phyloP scores from a whole-genome alignment of 495 filamentous ascomycete species.

The Hypoxylon fragiforme region DNA sequence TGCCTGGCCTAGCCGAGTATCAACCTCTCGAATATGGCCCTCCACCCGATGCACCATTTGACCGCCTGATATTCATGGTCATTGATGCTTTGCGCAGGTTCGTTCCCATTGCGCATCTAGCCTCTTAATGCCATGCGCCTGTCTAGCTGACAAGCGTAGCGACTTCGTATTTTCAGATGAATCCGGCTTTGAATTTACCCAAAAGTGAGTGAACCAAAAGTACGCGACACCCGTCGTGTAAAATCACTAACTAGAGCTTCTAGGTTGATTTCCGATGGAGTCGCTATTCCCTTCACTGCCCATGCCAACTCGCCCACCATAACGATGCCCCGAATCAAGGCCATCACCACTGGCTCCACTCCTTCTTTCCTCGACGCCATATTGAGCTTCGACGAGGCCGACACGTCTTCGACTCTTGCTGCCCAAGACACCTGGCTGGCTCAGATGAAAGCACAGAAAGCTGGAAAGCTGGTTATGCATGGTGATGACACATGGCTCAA shows the following conservation, averaged over 20 bases:
- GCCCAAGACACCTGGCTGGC: conserved; percentile 94
- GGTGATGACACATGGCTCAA: conserved; percentile 99
- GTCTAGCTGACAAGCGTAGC: conserved; percentile 49
- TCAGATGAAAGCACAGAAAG: conserved; percentile 75
- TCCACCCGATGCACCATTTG: conserved; percentile 68
- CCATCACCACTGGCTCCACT: conserved; percentile 94
- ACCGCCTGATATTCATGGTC: conserved; percentile 95
- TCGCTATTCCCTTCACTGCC: conserved; percentile 89
- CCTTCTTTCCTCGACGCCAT: conserved; percentile 97
- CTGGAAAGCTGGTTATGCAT: conserved; percentile 85
- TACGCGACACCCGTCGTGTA: neutral
- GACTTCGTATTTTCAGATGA: conserved; percentile 88
- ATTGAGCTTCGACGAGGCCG: conserved; percentile 92
- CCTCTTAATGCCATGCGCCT: neutral
- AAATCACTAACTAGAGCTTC: conserved; percentile 24
- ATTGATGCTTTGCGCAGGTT: conserved; percentile 93
- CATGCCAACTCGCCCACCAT: conserved; percentile 96
- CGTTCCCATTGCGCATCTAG: conserved; percentile 7
- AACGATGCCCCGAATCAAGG: conserved; percentile 97
- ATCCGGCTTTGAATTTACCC: conserved; percentile 87
- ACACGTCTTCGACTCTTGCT: conserved; percentile 82
- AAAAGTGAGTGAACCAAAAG: conserved; percentile 62
- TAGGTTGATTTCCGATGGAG: conserved; percentile 81
- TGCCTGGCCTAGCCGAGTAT: conserved; percentile 77
- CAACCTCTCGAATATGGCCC: conserved; percentile 51